These are phyloP conservation scores for Trifolium pratense DNA, from an alignment of 306 rosid species.

Conservation along the genomic window DNA sequence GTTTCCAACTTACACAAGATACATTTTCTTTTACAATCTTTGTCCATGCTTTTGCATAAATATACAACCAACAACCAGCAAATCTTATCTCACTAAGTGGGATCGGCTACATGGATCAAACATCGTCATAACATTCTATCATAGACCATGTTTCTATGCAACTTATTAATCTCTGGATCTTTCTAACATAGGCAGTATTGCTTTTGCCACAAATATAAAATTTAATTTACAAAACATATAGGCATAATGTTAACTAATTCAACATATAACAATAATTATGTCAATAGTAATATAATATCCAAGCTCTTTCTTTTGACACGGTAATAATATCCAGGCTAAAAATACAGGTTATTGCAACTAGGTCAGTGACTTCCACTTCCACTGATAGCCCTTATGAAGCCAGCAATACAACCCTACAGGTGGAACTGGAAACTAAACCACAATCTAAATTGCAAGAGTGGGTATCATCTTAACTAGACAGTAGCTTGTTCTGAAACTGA, in stretches of 20 bases:
- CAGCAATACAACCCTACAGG: constrained; percentile 35
- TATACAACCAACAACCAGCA: too few species aligned
- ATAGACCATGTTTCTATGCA: too few species aligned
- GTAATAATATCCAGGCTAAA: background rate
- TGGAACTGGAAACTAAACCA: constrained; percentile 32
- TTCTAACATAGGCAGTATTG: too few species aligned
- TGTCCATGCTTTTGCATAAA: too few species aligned
- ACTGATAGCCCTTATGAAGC: constrained; percentile 5
- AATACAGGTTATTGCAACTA: constrained; percentile 24
- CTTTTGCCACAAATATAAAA: too few species aligned
- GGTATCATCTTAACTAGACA: constrained; percentile 13
- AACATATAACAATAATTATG: background rate
- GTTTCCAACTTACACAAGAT: too few species aligned
- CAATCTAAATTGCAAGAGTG: constrained; percentile 13
- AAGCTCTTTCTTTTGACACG: too few species aligned
- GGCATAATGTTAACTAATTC: background rate
- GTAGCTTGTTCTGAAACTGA: constrained; percentile 29
- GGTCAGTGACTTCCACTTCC: constrained; percentile 6
- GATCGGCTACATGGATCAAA: too few species aligned
- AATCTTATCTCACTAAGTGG: too few species aligned
- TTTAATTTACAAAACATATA: background rate
- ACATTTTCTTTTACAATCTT: too few species aligned
- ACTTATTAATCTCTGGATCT: too few species aligned
- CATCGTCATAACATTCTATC: too few species aligned
- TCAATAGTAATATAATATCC: background rate